These are phyloP conservation scores for Mycena galericulata DNA, from an alignment of 768 basidiomycete genomes.

Conservation along the genomic window DNA sequence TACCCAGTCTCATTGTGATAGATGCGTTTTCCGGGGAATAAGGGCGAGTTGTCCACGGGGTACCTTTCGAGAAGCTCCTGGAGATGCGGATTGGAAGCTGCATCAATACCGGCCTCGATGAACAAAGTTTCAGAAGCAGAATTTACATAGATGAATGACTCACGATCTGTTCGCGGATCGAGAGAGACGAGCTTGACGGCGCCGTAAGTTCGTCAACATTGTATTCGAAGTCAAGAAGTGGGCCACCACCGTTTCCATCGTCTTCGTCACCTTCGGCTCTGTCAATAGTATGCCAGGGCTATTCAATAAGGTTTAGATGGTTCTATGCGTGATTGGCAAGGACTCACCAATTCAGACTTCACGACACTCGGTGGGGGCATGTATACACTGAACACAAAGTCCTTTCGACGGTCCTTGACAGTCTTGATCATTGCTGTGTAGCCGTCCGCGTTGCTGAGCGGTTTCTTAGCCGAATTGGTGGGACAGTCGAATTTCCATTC, in stretches of 20 bases:
- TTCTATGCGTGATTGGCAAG: background rate
- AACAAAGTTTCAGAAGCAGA: background rate
- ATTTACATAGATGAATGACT: background rate
- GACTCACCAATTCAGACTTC: constrained; percentile 5
- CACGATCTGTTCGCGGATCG: constrained; percentile 2
- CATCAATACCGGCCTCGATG: background rate
- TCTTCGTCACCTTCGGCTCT: background rate
- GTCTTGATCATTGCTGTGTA: background rate
- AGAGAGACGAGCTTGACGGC: background rate
- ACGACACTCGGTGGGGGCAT: background rate
- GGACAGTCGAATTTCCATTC: background rate
- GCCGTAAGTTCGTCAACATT: background rate
- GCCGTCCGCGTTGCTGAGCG: background rate
- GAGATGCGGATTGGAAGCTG: background rate
- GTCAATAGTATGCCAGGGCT: constrained; percentile 9
- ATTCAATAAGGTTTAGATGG: background rate
- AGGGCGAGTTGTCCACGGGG: constrained; percentile 4
- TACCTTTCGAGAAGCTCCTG: background rate
- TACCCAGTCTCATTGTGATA: constrained; percentile 6
- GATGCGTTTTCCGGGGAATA: constrained; percentile 7
- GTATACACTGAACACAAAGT: background rate
- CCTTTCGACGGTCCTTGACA: background rate
- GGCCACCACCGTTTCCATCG: background rate
- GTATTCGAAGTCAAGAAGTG: background rate
- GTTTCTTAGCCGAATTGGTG: background rate